Evolutionary conservation across 768 basidiomycete species (phyloP).

Genomic region (Russula virescens): DNA sequence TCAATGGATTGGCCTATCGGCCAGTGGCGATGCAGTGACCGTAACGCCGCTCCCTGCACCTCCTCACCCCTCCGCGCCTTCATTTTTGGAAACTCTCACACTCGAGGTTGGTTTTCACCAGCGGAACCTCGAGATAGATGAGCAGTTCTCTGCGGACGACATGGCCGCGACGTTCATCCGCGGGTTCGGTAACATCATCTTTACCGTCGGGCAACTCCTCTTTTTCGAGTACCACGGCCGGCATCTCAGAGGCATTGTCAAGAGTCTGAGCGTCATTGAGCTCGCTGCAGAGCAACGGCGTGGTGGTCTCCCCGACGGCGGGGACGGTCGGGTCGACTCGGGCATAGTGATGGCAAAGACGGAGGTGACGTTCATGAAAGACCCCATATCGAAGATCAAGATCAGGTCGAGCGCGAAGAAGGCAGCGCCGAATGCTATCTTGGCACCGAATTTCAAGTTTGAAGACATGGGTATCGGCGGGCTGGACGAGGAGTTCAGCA

Average conservation of each 20-base stretch:
- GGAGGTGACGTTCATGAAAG: constrained; percentile 87
- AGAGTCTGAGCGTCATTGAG: constrained; percentile 53
- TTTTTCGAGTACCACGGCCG: constrained; percentile 88
- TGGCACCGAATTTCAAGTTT: constrained; percentile 98
- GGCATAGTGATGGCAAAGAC: constrained; percentile 89
- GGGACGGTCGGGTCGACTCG: constrained; percentile 31
- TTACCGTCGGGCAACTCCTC: constrained; percentile 62
- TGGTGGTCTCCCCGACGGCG: constrained; percentile 29
- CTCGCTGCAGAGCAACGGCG: constrained; percentile 56
- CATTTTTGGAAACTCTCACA: constrained; percentile 74
- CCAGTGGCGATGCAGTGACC: constrained; percentile 68
- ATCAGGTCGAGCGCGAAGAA: constrained; percentile 89
- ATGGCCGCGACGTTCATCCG: constrained; percentile 70
- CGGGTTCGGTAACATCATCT: constrained; percentile 65
- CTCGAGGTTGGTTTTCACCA: constrained; percentile 68
- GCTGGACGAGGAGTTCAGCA: constrained; percentile 87
- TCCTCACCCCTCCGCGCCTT: constrained; percentile 42
- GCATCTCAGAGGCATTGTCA: constrained; percentile 67
- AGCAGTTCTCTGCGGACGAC: constrained; percentile 84
- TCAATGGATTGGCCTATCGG: constrained; percentile 85
- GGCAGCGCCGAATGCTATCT: constrained; percentile 91
- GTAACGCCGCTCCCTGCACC: constrained; percentile 52
- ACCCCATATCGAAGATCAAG: constrained; percentile 73
- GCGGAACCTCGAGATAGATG: constrained; percentile 47
- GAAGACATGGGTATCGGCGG: constrained; percentile 99